Percentiles rank a stretch among this genome's conserved stretches.
These are phyloP conservation scores for Naganishia friedmannii DNA, from an alignment of 768 basidiomycete genomes.

Conservation along the genomic window DNA sequence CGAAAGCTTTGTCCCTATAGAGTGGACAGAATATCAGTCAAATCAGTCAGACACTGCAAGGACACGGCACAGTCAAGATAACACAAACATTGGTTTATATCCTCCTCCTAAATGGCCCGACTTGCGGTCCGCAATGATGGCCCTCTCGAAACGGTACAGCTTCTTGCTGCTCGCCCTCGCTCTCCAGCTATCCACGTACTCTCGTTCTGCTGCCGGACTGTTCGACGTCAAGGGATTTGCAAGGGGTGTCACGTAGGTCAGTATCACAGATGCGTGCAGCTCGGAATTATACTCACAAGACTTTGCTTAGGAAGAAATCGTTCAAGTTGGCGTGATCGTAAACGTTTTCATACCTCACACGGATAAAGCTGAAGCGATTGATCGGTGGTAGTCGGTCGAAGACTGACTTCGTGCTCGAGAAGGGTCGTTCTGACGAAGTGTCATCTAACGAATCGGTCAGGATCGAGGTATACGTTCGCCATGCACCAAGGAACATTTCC, in stretches of 20 bases:
- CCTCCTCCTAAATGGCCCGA: conserved; percentile 32
- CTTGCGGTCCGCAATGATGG: conserved; percentile 35
- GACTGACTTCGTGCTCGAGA: not conserved
- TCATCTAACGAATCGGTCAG: conserved; percentile 29
- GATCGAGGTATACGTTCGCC: conserved; percentile 36
- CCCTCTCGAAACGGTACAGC: conserved; percentile 33
- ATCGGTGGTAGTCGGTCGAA: conserved; percentile 1
- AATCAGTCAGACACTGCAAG: conserved; percentile 2
- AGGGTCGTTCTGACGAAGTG: conserved; percentile 21
- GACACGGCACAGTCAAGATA: not conserved
- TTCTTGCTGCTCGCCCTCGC: conserved; percentile 31
- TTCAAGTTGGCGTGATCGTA: conserved; percentile 38
- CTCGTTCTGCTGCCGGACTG: conserved; percentile 37
- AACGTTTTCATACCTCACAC: conserved; percentile 19
- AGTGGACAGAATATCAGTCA: conserved; percentile 10
- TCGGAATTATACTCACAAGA: conserved; percentile 35
- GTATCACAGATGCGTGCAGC: not conserved
- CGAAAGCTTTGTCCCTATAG: conserved; percentile 38
- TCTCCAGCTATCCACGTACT: conserved; percentile 32
- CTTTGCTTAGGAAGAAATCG: conserved; percentile 37
- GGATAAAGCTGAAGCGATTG: conserved; percentile 20
- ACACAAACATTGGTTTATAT: conserved; percentile 4
- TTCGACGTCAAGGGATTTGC: not conserved
- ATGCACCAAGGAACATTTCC: conserved; percentile 39
- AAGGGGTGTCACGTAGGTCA: not conserved